These are phyloP conservation scores for Quillaja saponaria DNA, from an alignment of 306 rosid genomes.

Conservation along the genomic window DNA sequence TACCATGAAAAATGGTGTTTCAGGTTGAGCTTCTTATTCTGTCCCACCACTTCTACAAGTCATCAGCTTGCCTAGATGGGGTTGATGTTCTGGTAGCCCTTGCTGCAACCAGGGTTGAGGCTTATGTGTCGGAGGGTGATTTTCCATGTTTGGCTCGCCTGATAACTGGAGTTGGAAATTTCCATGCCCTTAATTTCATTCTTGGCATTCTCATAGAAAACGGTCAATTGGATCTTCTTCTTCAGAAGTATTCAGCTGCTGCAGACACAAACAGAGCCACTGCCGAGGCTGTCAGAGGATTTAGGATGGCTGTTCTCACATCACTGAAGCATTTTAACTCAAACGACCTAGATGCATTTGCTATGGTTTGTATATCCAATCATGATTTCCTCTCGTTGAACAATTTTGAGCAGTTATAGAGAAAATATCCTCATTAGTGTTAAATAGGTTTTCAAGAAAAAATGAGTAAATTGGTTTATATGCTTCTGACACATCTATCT, in stretches of 20 bases:
- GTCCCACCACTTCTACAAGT: constrained; percentile 95
- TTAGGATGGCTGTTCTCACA: constrained; percentile 96
- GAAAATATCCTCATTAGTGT: no score
- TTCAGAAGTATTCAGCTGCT: constrained; percentile 92
- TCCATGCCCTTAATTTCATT: constrained; percentile 86
- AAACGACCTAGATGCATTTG: constrained; percentile 93
- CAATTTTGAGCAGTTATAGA: no score
- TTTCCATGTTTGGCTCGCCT: constrained; percentile 95
- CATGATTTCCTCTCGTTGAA: no score
- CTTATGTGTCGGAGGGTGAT: constrained; percentile 93
- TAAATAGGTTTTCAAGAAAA: no score
- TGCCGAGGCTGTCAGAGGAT: constrained; percentile 92
- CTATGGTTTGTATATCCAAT: constrained; percentile 67
- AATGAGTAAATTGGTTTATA: no score
- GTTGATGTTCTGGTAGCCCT: constrained; percentile 99
- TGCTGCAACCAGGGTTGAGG: constrained; percentile 96
- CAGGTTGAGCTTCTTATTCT: constrained; percentile 98
- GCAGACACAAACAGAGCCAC: constrained; percentile 71
- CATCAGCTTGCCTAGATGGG: constrained; percentile 98
- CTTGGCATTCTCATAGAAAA: constrained; percentile 96
- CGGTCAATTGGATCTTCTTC: constrained; percentile 95
- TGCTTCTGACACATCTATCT: constrained; percentile 12
- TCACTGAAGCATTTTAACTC: constrained; percentile 94
- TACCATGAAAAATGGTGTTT: constrained; percentile 31
- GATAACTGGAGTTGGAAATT: constrained; percentile 96